Percentiles rank a stretch among this genome's conserved stretches.
phyloP scores from a whole-genome alignment of 345 rosid species.

The Orychophragmus violaceus region DNA sequence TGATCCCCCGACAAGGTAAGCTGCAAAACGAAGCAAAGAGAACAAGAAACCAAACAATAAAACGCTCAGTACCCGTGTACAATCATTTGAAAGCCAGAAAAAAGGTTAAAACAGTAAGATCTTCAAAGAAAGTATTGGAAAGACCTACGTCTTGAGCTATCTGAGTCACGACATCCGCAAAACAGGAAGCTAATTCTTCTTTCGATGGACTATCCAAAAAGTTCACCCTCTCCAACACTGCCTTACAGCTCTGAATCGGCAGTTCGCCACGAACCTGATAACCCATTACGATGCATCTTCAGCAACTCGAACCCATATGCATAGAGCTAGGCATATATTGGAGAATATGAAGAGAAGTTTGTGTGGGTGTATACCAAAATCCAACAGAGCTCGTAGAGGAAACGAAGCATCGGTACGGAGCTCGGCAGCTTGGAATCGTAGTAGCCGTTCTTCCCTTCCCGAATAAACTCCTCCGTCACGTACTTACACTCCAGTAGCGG shows the following conservation, averaged over 20 bases:
- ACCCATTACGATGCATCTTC: slow-evolving; percentile 20
- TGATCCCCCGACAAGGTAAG: slow-evolving; percentile 79
- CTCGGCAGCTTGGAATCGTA: slow-evolving; percentile 43
- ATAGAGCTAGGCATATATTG: slow-evolving; percentile 5
- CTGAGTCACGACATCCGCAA: slow-evolving; percentile 82
- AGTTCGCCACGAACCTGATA: slow-evolving; percentile 84
- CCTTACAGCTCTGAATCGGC: slow-evolving; percentile 77
- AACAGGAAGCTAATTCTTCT: slow-evolving; percentile 57
- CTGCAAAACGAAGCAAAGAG: slow-evolving; percentile 59
- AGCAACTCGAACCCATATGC: slow-evolving; percentile 17
- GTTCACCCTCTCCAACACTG: slow-evolving; percentile 57
- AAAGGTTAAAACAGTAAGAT: not conserved
- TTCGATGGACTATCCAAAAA: slow-evolving; percentile 46
- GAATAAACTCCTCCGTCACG: slow-evolving; percentile 66
- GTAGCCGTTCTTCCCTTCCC: slow-evolving; percentile 67
- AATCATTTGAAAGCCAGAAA: not conserved
- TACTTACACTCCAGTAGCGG: slow-evolving; percentile 59
- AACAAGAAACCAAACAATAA: not conserved
- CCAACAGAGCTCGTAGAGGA: slow-evolving; percentile 91
- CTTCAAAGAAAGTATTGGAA: not conserved
- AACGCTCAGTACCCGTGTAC: not conserved
- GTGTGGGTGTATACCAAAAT: slow-evolving; percentile 48
- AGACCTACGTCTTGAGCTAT: slow-evolving; percentile 84
- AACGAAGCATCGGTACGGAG: slow-evolving; percentile 77
- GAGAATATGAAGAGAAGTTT: slow-evolving; percentile 3